Evolutionary conservation across 208 protist species (phyloP), one percentile per base, ranked within the genome.

Genomic region (Tritrichomonas foetus): DNA sequence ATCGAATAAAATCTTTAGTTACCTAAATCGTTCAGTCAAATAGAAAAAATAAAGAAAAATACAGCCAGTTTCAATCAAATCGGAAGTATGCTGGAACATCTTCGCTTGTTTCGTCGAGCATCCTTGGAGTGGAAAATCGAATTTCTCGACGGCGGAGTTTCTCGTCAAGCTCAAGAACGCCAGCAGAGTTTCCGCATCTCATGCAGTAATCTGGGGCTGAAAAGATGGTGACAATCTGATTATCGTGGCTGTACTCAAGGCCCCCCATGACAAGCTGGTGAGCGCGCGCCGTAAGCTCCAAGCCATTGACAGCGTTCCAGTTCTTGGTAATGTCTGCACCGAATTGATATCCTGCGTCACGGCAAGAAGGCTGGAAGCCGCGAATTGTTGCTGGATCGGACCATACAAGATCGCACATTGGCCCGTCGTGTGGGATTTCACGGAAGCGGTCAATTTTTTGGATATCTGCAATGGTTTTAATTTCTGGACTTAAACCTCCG

Each of bases 151-250:
- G 74, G 8, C 99, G 98, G 95, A 99, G 97, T 94, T 99, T 97
- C 95, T 99, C 98, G 95, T 99, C 98, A 49, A 99, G 95, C 95
- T 99, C 98, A 95, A 99, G 97, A 66, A 99, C 97, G 5, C 97
- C 97, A 0, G 98, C 98, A 41, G 95, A 93, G 84, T 96, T 96
- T 20, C 95, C 95, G 74, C 94, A 94, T 55, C 94, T 69, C 20
- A 20, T 99, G 96, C 98, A 99, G 95, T 99, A 99, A 96, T 99
- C 99, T 11, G 99, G 99, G 0, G 98, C 98, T 53, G 96, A 97
- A 96, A 99, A 99, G 94, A 99, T 98, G 25, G 99, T 99, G 25
- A 99, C 98, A 0, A 99, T 97, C 94, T 98, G 97, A 47, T 98
- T 96, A 94, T 98, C 97, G 94, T 99, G 98, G 36, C 96, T 97